These are phyloP conservation scores for Aureobasidium sp. DNA, from an alignment of 2,329 filamentous ascomycete genomes.

Conservation along the genomic window DNA sequence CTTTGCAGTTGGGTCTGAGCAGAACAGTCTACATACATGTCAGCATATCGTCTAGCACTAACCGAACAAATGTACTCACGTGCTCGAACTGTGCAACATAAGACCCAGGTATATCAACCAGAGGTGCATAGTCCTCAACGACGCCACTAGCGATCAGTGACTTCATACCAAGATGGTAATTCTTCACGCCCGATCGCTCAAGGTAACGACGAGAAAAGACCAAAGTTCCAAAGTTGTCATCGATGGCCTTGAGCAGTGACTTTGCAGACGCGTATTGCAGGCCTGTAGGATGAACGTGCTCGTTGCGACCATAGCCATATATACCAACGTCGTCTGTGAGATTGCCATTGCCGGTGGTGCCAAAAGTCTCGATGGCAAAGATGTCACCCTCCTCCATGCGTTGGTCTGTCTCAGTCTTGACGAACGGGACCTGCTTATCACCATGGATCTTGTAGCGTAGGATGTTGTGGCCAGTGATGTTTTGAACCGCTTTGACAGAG, in stretches of 20 bases:
- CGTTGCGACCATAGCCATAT: slow-evolving; percentile 75
- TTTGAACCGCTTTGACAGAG: slow-evolving; percentile 65
- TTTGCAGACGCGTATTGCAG: slow-evolving; percentile 75
- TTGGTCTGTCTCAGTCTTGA: slow-evolving; percentile 76
- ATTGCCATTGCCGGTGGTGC: slow-evolving; percentile 82
- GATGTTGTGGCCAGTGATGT: slow-evolving; percentile 79
- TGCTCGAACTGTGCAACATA: slow-evolving; percentile 94
- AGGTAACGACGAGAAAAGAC: slow-evolving; percentile 87
- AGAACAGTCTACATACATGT: slow-evolving; percentile 38
- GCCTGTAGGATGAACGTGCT: slow-evolving; percentile 65
- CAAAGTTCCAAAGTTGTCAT: slow-evolving; percentile 91
- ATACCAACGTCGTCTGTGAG: slow-evolving; percentile 72
- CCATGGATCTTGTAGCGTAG: slow-evolving; percentile 84
- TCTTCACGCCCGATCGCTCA: slow-evolving; percentile 86
- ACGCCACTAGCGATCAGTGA: slow-evolving; percentile 74
- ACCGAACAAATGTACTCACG: slow-evolving; percentile 46
- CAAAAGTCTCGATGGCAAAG: slow-evolving; percentile 94
- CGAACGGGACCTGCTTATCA: slow-evolving; percentile 86
- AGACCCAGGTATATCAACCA: slow-evolving; percentile 86
- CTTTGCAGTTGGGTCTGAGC: slow-evolving; percentile 31
- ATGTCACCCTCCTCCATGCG: slow-evolving; percentile 98
- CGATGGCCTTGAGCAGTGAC: slow-evolving; percentile 77
- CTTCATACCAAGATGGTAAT: slow-evolving; percentile 88
- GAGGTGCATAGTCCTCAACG: slow-evolving; percentile 81
- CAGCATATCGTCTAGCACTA: not conserved